These are phyloP conservation scores for Leccinum imitatum DNA, from an alignment of 768 basidiomycete genomes.

Conservation along the genomic window DNA sequence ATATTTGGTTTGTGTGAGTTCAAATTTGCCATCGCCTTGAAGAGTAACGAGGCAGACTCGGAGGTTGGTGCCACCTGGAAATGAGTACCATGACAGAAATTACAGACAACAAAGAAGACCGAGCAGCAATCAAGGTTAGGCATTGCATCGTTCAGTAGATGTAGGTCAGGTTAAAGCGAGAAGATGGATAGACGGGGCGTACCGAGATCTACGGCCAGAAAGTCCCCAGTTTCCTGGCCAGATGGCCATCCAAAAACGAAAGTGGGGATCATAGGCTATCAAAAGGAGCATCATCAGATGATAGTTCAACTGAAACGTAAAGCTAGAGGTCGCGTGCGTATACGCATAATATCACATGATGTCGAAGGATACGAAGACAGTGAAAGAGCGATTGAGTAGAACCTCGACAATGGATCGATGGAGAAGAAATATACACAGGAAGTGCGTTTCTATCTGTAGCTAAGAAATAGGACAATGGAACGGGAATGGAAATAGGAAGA, in stretches of 20 bases:
- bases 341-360: not conserved
- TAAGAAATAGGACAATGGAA: constrained; percentile 4
- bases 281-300: constrained; percentile 12
- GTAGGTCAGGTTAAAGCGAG: not conserved
- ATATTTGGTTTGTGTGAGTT: constrained; percentile 97
- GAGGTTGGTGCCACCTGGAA: constrained; percentile 88
- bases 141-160: not conserved
- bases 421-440: not conserved
- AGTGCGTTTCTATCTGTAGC: constrained; percentile 4
- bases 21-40: constrained; percentile 92
- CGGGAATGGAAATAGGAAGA: constrained; percentile 5
- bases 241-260: constrained; percentile 96
- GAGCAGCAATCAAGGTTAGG: no score
- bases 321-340: not conserved
- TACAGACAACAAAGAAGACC: not conserved
- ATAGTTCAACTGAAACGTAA: not conserved
- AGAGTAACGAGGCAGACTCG: constrained; percentile 96
- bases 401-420: not conserved
- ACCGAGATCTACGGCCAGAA: constrained; percentile 88
- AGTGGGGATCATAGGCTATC: constrained; percentile 93
- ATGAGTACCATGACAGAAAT: not conserved
- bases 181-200: constrained; percentile 27
- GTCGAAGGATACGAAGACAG: not conserved
- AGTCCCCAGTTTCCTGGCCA: constrained; percentile 86
- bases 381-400: not conserved